These are phyloP conservation scores for Coniella vitis DNA, from an alignment of 2,329 filamentous ascomycete species.

Conservation along the genomic window DNA sequence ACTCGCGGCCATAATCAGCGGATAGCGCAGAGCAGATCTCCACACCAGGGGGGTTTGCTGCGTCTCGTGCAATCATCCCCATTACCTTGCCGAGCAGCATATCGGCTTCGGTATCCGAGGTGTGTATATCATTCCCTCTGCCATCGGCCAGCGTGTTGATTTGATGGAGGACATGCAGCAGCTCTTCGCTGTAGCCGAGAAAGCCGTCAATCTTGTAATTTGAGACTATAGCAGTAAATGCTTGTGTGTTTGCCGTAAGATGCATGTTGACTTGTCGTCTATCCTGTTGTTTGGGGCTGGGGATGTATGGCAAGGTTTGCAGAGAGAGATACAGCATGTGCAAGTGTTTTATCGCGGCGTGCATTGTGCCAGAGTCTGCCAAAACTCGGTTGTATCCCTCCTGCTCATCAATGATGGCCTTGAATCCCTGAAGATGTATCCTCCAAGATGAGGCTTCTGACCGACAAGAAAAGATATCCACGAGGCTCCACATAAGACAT, in stretches of 20 bases:
- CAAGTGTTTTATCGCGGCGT: slow-evolving; percentile 19
- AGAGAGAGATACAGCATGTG: slow-evolving; percentile 19
- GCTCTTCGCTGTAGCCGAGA: slow-evolving; percentile 20
- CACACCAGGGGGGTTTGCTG: slow-evolving; percentile 11
- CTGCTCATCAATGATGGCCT: slow-evolving; percentile 17
- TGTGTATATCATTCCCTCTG: too few species aligned
- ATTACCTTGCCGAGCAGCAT: slow-evolving; percentile 18
- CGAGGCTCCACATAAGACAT: slow-evolving; percentile 20
- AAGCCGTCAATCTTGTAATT: slow-evolving; percentile 18
- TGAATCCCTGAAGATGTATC: slow-evolving; percentile 19
- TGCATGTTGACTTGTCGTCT: not conserved
- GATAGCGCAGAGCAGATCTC: slow-evolving; percentile 12
- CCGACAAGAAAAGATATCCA: slow-evolving; percentile 19
- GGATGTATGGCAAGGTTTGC: slow-evolving; percentile 19
- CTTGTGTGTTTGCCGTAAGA: not conserved
- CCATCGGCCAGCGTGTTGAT: slow-evolving; percentile 15
- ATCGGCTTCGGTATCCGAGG: slow-evolving; percentile 13
- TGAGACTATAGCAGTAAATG: not conserved
- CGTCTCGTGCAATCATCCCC: slow-evolving; percentile 18
- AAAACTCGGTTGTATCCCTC: slow-evolving; percentile 8
- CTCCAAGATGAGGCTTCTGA: slow-evolving; percentile 19
- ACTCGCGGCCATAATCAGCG: slow-evolving; percentile 15
- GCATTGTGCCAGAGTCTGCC: slow-evolving; percentile 1
- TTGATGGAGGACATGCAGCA: slow-evolving; percentile 18
- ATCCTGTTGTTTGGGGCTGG: not conserved